Percentiles rank a stretch among this genome's conserved stretches.
These are phyloP conservation scores for Venturia nashicola DNA, from an alignment of 2,329 filamentous ascomycete species.

Conservation along the genomic window DNA sequence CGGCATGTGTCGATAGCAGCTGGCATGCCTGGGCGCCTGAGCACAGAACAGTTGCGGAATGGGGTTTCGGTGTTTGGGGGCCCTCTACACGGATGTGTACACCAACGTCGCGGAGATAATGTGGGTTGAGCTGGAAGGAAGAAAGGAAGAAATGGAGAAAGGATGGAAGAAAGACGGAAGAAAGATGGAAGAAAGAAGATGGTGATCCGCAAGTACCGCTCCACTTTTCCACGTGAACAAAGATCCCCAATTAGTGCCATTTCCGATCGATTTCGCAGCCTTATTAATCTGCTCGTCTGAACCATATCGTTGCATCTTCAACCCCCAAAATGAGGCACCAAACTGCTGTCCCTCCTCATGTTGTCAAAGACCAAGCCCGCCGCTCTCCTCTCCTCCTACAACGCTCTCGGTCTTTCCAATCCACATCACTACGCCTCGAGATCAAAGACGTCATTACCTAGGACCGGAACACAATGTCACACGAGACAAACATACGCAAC, in stretches of 20 bases:
- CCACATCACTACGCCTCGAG: conserved; percentile 15
- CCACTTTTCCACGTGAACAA: neutral
- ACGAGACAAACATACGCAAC: conserved; percentile 13
- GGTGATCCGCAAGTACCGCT: no score
- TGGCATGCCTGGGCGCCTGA: neutral
- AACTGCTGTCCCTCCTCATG: conserved; percentile 17
- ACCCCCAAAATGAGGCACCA: conserved; percentile 3
- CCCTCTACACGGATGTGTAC: neutral
- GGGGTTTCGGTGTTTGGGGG: neutral
- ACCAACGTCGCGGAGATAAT: no score
- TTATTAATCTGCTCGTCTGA: neutral
- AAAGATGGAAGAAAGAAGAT: neutral
- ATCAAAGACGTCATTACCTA: conserved; percentile 28
- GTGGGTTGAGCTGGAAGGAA: no score
- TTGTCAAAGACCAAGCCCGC: conserved; percentile 23
- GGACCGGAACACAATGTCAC: conserved; percentile 15
- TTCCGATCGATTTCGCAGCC: neutral
- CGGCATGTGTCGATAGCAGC: neutral
- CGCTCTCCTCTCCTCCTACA: conserved; percentile 20
- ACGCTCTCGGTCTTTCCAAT: conserved; percentile 13
- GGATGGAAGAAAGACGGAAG: neutral
- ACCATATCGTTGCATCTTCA: neutral
- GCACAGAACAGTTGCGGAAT: neutral
- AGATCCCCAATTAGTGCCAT: neutral
- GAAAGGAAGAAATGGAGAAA: neutral